A percentile compares a stretch with the other conserved stretches of the same genome.
phyloP scores from a whole-genome alignment of 2,329 filamentous ascomycete species.

The Fusarium vanettenii region DNA sequence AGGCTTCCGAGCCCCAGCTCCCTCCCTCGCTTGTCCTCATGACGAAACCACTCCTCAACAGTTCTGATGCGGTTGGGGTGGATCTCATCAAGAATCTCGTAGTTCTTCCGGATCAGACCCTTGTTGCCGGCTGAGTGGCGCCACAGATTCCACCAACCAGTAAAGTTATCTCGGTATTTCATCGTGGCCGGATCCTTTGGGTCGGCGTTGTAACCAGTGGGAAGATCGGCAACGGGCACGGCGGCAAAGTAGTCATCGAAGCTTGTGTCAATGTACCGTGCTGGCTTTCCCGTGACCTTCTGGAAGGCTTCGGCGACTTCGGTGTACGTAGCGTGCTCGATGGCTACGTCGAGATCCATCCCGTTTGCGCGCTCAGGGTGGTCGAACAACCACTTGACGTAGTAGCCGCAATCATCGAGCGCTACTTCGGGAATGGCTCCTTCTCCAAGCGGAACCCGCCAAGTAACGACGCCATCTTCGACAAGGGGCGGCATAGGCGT shows the following conservation, averaged over 20 bases:
- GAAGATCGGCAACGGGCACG: neutral
- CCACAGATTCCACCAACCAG: neutral
- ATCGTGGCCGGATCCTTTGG: neutral
- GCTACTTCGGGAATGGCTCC: neutral
- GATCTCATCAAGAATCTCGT: neutral
- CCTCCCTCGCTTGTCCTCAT: neutral
- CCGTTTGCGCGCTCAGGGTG: neutral
- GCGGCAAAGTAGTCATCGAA: neutral
- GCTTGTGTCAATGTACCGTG: neutral
- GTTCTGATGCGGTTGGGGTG: neutral
- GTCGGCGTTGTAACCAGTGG: neutral
- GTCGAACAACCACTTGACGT: neutral
- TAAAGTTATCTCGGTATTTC: neutral
- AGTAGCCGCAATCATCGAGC: neutral
- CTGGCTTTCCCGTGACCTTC: neutral
- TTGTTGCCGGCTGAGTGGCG: neutral
- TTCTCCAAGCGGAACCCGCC: neutral
- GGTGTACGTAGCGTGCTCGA: neutral
- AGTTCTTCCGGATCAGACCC: neutral
- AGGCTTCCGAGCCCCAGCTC: neutral
- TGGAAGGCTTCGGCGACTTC: neutral
- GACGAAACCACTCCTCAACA: neutral
- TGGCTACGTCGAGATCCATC: neutral
- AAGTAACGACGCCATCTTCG: neutral
- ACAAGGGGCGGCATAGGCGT: neutral